A percentile compares a stretch with the other conserved stretches of the same genome.
These are phyloP conservation scores for Metarhizium guizhouense DNA, from an alignment of 2,329 filamentous ascomycete species.

Conservation along the genomic window DNA sequence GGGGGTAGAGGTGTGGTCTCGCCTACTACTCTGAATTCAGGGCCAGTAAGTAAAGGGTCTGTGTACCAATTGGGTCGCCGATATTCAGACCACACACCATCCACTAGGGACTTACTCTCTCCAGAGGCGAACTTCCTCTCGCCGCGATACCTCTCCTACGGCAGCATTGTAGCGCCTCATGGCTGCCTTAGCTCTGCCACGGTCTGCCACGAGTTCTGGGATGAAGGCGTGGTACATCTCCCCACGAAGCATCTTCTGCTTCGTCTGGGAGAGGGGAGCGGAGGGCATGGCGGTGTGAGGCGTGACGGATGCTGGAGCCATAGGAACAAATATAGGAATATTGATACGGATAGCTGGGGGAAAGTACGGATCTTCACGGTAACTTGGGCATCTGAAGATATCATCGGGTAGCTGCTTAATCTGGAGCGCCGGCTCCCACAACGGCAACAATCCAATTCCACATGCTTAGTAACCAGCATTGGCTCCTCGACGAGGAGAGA, in stretches of 20 bases:
- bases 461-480: neutral
- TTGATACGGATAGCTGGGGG: too few relatives aligned
- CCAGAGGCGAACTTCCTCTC: slow-evolving; percentile 6
- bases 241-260: slow-evolving; percentile 5
- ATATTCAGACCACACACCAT: neutral
- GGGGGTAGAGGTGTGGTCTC: slow-evolving; percentile 4
- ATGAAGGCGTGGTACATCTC: slow-evolving; percentile 5
- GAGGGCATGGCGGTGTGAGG: neutral
- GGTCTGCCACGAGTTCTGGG: slow-evolving; percentile 4
- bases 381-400: neutral
- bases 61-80: neutral
- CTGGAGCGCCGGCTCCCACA: neutral
- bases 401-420: neutral
- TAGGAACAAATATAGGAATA: too few relatives aligned
- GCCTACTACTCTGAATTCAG: slow-evolving; percentile 1
- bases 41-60: neutral
- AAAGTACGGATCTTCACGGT: neutral
- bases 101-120: slow-evolving; percentile 4
- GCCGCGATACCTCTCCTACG: slow-evolving; percentile 3
- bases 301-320: neutral
- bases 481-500: neutral
- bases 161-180: slow-evolving; percentile 4
- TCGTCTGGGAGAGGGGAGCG: slow-evolving; percentile 2
- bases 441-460: neutral
- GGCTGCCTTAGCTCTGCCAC: slow-evolving; percentile 1